A percentile compares a stretch with the other conserved stretches of the same genome.
These are phyloP conservation scores for Phytopythium chamaehyphon DNA, from an alignment of 352 stramenopile genomes.

Conservation along the genomic window DNA sequence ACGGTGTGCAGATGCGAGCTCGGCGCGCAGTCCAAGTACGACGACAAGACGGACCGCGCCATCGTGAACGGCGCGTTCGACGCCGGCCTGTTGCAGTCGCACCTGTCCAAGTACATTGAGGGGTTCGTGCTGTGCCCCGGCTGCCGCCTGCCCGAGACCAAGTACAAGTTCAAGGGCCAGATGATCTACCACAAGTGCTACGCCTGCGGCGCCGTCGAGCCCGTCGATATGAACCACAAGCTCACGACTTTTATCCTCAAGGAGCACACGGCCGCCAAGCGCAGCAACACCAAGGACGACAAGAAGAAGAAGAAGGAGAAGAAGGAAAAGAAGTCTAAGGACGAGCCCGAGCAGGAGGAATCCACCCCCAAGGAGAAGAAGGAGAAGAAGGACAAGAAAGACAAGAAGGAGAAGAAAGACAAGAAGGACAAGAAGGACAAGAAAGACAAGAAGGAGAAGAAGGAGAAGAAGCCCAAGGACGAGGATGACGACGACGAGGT, in stretches of 20 bases:
- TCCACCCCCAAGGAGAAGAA: conserved; percentile 50
- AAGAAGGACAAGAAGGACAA: conserved; percentile 67
- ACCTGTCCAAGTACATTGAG: conserved; percentile 98
- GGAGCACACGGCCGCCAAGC: conserved; percentile 92
- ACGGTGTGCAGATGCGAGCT: conserved; percentile 79
- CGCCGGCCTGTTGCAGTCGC: conserved; percentile 91
- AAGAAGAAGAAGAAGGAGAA: conserved; percentile 83
- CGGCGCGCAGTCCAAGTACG: conserved; percentile 97
- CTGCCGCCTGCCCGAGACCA: conserved; percentile 97
- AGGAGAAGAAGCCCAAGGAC: conserved; percentile 80
- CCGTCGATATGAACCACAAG: conserved; percentile 98
- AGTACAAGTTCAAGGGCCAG: conserved; percentile 98
- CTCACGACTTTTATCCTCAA: conserved; percentile 97
- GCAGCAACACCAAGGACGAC: conserved; percentile 79
- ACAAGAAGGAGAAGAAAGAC: conserved; percentile 63
- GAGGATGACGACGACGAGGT: conserved; percentile 67
- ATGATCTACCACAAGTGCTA: conserved; percentile 98
- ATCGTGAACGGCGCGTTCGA: conserved; percentile 98
- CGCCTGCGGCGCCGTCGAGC: conserved; percentile 96
- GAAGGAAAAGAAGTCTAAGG: conserved; percentile 60
- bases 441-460: conserved; percentile 73
- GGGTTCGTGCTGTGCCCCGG: conserved; percentile 97
- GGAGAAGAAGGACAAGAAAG: conserved; percentile 59
- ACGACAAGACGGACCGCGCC: conserved; percentile 93
- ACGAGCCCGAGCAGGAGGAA: conserved; percentile 69